phyloP scores from a whole-genome alignment of 2,329 filamentous ascomycete genomes.

The Cercospora sesami region DNA sequence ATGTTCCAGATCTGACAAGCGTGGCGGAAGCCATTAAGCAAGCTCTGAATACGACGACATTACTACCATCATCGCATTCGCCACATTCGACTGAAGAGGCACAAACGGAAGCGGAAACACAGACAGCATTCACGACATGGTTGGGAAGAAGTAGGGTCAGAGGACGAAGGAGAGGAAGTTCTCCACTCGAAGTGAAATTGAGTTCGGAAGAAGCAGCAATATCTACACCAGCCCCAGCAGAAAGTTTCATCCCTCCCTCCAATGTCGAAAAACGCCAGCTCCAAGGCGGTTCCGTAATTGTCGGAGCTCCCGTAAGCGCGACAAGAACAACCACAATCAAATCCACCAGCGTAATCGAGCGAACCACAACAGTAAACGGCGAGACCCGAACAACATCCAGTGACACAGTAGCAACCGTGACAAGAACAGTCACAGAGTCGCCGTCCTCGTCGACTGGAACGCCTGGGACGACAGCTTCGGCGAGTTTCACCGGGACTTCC shows the following conservation, averaged over 20 bases:
- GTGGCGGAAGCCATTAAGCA: slow-evolving; percentile 18
- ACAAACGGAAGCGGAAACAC: not conserved
- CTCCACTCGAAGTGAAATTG: not conserved
- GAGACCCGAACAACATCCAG: not conserved
- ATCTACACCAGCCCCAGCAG: not conserved
- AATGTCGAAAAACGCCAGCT: slow-evolving; percentile 9
- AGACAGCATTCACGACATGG: not conserved
- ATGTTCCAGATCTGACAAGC: slow-evolving; percentile 25
- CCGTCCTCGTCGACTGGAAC: slow-evolving; percentile 5
- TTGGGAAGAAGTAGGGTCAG: not conserved
- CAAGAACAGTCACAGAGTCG: slow-evolving; percentile 16
- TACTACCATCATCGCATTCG: not conserved
- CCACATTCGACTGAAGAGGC: slow-evolving; percentile 14
- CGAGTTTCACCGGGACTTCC: slow-evolving; percentile 6
- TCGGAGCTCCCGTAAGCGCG: not conserved
- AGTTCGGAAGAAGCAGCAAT: not conserved
- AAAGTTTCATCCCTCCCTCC: not conserved
- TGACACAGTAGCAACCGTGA: not conserved
- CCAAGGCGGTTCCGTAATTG: not conserved
- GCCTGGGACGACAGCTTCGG: slow-evolving; percentile 4
- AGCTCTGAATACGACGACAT: slow-evolving; percentile 5
- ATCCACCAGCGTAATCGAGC: slow-evolving; percentile 9
- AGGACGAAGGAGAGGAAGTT: not conserved
- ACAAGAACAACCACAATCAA: slow-evolving; percentile 7
- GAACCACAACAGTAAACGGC: slow-evolving; percentile 1